Conservation (phyloP, 73 alveolate species). For the Paramecium caudatum region DNA sequence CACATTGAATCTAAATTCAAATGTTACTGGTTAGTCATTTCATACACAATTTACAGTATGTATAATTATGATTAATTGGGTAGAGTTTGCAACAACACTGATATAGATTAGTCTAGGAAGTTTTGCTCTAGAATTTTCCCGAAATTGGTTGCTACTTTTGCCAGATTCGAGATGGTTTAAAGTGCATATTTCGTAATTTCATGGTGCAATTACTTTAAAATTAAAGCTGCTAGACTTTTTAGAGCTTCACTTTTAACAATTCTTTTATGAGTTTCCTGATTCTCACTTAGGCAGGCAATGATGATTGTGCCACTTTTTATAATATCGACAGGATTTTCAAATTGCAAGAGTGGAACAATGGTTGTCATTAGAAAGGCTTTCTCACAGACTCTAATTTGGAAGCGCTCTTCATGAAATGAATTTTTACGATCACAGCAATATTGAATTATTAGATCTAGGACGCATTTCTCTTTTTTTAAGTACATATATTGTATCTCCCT, state of each 20-base stretch:
- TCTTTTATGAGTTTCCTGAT: conserved; percentile 74
- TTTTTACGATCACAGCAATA: conserved; percentile 75
- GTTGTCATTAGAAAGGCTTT: conserved; percentile 75
- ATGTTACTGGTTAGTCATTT: conserved; percentile 25
- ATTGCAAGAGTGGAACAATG: conserved; percentile 69
- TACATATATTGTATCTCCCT: conserved; percentile 69
- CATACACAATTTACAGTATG: not conserved
- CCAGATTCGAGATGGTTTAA: conserved; percentile 56
- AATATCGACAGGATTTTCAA: conserved; percentile 68
- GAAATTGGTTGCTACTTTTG: conserved; percentile 48
- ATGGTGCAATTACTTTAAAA: conserved; percentile 52
- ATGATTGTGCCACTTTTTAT: conserved; percentile 63
- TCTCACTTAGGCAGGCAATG: conserved; percentile 69
- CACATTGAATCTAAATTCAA: conserved; percentile 30
- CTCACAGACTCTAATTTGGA: conserved; percentile 76
- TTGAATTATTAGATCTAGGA: conserved; percentile 55
- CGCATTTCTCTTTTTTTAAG: conserved; percentile 65
- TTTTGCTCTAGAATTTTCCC: conserved; percentile 50
- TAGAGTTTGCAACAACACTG: not conserved
- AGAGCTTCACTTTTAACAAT: conserved; percentile 70
- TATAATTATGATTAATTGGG: conserved; percentile 50
- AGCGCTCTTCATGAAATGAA: conserved; percentile 41
- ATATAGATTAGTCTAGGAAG: not conserved
- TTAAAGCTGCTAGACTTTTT: conserved; percentile 7
- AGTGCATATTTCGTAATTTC: conserved; percentile 69